Conservation (phyloP, 148 eudicot genomes). For the Vaccinium macrocarpon region DNA sequence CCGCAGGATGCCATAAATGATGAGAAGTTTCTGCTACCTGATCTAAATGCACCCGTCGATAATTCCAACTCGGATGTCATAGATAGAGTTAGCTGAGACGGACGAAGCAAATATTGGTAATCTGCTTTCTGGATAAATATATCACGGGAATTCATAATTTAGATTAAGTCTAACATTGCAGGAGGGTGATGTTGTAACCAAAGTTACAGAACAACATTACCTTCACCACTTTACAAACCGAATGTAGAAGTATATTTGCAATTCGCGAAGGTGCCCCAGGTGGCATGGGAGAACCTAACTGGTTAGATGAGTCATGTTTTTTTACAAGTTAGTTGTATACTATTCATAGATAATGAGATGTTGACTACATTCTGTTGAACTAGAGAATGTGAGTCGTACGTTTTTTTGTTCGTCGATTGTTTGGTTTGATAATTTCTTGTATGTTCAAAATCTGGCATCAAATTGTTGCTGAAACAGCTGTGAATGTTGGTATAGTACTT, state of each 20-base stretch:
- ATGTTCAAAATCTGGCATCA: neutral
- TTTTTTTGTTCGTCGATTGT: neutral
- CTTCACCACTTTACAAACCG: slow-evolving; percentile 9
- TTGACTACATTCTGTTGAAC: neutral
- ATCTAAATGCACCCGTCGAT: slow-evolving; percentile 29
- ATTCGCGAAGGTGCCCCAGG: neutral
- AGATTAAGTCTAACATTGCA: slow-evolving; percentile 27
- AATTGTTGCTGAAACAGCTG: neutral
- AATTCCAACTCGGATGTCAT: slow-evolving; percentile 15
- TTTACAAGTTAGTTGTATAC: slow-evolving; percentile 8
- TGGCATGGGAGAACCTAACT: slow-evolving; percentile 29
- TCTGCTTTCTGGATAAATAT: neutral
- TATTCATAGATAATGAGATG: slow-evolving; percentile 4
- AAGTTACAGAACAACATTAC: slow-evolving; percentile 18
- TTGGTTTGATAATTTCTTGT: neutral
- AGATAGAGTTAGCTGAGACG: slow-evolving; percentile 11
- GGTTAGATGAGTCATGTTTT: neutral
- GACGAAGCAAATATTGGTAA: neutral
- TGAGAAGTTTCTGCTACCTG: slow-evolving; percentile 39
- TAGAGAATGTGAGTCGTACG: neutral
- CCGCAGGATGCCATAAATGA: neutral
- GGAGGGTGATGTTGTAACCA: slow-evolving; percentile 22
- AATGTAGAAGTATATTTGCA: neutral
- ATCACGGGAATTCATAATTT: slow-evolving; percentile 3
- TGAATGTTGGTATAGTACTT: neutral